Evolutionary conservation across 306 rosid species (phyloP), one percentile per base, ranked within the genome.

Genomic region (Trifolium pratense): DNA sequence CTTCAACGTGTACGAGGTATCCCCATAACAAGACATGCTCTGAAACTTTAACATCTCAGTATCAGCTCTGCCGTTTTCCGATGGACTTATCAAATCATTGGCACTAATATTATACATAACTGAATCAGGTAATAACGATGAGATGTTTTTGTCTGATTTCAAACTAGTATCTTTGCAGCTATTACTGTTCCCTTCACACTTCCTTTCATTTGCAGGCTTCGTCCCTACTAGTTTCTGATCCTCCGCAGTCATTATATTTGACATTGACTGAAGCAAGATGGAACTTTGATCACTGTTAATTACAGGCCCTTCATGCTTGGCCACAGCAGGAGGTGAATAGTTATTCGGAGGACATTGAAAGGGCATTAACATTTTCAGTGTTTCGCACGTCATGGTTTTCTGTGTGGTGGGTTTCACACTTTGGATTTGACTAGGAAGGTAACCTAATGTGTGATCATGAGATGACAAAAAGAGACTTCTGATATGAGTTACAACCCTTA

Each of bases 381-480:
- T 80, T 53, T 83, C 93, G 68, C 73, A 78, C 67, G 71, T 86
- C 58, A 58, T 72, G 69, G 76, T 68, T 75, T 76, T 87, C 45
- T 82, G 85, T 34, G 80, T 52, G 86, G 76, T 69, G 57, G 37
- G 74, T 52, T 81, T 80, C 60, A 64, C 66, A 80, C 79, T 83
- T 57, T 79, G 94, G 71, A 63, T 66, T 74, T 78, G 85, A 78
- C 64, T 51, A 61, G 82, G 82, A 73, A 77, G 65, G 67, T 52
- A 76, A 66, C 69, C 89, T 39, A 74, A 39, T 10, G 87, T 62
- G 69, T 60, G 82, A 83, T 83, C 87, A 51, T 80, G 92, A 66
- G 89, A 70, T 34, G 88, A 82, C 83, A 84, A 75, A 68, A 91
- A 89, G 57, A 83, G 82, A 78, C 78, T 87, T 88, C 86, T 88